phyloP scores from a whole-genome alignment of 192 early-diverging fungal genomes.

The Mortierella antarctica region DNA sequence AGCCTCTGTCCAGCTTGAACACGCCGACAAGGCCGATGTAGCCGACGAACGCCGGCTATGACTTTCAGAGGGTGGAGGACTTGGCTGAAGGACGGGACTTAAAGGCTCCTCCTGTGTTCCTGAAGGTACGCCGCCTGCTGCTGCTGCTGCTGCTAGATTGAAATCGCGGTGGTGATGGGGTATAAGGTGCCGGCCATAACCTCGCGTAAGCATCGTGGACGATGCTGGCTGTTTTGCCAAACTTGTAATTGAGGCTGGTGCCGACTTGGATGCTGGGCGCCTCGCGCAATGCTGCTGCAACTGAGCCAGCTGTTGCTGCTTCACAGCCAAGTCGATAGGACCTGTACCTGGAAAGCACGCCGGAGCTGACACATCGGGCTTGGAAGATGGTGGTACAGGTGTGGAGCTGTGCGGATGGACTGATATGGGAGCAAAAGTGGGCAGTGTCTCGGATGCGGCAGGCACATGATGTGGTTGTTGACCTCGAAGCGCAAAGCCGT shows the following conservation, averaged over 20 bases:
- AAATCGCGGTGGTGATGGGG: slow-evolving; percentile 27
- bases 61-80: no score
- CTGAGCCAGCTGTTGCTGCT: slow-evolving; percentile 23
- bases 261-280: background rate
- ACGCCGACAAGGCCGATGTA: no score
- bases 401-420: background rate
- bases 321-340: slow-evolving; percentile 19
- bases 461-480: no score
- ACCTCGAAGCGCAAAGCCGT: no score
- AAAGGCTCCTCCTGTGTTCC: no score
- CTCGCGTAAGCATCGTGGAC: background rate
- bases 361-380: slow-evolving; percentile 15
- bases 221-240: background rate
- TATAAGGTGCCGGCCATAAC: slow-evolving; percentile 17
- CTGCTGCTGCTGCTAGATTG: background rate
- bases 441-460: no score
- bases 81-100: no score
- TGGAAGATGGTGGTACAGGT: background rate
- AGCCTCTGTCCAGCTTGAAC: no score
- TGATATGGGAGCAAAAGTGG: background rate
- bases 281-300: slow-evolving; percentile 13
- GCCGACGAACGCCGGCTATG: background rate
- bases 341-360: slow-evolving; percentile 39
- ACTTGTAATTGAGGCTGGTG: background rate
- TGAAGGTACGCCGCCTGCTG: no score